These are phyloP conservation scores for Diaporthe sp. DNA, from an alignment of 2,329 filamentous ascomycete genomes.

Conservation along the genomic window DNA sequence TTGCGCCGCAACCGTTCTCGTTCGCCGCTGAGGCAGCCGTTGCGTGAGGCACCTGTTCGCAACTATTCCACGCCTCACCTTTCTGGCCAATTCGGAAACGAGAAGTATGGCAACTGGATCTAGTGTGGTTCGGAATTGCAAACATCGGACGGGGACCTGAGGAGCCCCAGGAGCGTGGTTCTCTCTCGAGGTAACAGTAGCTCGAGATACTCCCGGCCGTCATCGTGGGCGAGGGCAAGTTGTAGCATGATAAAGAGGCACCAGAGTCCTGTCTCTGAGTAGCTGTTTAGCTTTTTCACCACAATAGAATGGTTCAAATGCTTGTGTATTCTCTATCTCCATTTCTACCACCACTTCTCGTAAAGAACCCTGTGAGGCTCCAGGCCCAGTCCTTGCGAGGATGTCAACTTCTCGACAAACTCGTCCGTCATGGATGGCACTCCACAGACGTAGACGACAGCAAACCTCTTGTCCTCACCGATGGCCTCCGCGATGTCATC, in stretches of 20 bases:
- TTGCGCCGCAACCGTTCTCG: constrained; percentile 37
- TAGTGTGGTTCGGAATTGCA: constrained; percentile 39
- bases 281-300: not conserved
- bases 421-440: constrained; percentile 77
- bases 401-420: constrained; percentile 64
- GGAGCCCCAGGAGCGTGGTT: constrained; percentile 14
- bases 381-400: constrained; percentile 45
- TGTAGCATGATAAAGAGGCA: constrained; percentile 5
- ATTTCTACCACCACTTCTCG: constrained; percentile 55
- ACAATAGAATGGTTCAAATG: not conserved
- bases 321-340: not conserved
- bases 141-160: constrained; percentile 7
- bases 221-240: not conserved
- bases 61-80: constrained; percentile 35
- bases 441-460: constrained; percentile 76
- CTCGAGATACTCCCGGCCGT: constrained; percentile 1
- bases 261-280: not conserved
- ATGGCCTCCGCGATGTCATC: constrained; percentile 58
- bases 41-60: constrained; percentile 3
- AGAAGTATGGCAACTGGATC: constrained; percentile 38
- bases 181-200: not conserved
- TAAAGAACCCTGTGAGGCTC: constrained; percentile 47
- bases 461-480: constrained; percentile 51
- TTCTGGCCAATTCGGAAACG: constrained; percentile 9
- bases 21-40: constrained; percentile 23